Evolutionary conservation across 768 basidiomycete genomes (phyloP).

Genomic region (Amanita brunnescens): DNA sequence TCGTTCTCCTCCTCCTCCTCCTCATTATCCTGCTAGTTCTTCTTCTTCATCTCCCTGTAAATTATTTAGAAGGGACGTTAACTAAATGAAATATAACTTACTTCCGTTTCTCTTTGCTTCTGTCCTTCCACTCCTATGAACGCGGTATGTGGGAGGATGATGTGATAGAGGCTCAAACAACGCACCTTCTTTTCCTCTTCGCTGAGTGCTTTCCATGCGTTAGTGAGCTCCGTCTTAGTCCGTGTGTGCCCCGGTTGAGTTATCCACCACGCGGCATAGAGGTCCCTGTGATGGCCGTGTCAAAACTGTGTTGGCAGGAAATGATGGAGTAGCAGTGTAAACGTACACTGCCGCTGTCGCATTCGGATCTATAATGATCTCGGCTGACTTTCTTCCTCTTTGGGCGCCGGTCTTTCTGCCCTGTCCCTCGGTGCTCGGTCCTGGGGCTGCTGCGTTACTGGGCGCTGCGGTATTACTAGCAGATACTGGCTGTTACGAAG

Average conservation of each 20-base stretch:
- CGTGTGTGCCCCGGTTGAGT: too few species aligned
- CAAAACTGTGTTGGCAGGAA: too few species aligned
- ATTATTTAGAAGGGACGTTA: background rate
- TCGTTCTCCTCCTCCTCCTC: background rate
- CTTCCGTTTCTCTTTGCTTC: background rate
- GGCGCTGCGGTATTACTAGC: too few species aligned
- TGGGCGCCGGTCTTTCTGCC: background rate
- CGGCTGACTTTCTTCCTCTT: background rate
- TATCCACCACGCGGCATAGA: too few species aligned
- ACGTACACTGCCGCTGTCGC: background rate
- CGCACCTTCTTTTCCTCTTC: background rate
- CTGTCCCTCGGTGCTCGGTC: too few species aligned
- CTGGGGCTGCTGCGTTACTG: too few species aligned
- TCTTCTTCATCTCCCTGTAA: background rate
- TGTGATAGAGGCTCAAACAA: too few species aligned
- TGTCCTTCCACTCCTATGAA: too few species aligned
- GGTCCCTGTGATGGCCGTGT: too few species aligned
- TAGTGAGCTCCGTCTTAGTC: background rate
- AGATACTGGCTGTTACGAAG: too few species aligned
- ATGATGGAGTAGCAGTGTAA: too few species aligned
- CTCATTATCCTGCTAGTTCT: background rate
- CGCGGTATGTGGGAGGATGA: too few species aligned
- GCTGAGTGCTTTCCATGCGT: background rate
- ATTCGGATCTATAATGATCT: background rate
- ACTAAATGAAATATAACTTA: background rate